These are phyloP conservation scores for Clonostachys rhizophaga DNA, from an alignment of 2,329 filamentous ascomycete genomes.

Conservation along the genomic window DNA sequence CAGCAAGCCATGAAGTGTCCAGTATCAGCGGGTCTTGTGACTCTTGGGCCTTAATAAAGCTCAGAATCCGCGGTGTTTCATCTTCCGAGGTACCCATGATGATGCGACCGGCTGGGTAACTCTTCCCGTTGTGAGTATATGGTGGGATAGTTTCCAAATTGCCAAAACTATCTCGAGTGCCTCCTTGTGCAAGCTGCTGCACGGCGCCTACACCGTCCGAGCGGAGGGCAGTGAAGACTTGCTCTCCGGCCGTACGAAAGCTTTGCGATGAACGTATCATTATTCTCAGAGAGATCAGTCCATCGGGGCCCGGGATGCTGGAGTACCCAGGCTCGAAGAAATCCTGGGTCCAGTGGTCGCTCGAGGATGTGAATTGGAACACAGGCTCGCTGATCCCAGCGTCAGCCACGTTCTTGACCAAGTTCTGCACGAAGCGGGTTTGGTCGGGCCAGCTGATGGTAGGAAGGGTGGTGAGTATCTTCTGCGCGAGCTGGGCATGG, in stretches of 20 bases:
- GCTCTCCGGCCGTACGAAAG: conserved; percentile 15
- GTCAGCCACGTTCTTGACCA: conserved; percentile 5
- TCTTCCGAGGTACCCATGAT: conserved; percentile 9
- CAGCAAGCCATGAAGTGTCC: conserved; percentile 15
- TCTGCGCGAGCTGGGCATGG: conserved; percentile 19
- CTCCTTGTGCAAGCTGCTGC: conserved; percentile 11
- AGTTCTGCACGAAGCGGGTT: conserved; percentile 9
- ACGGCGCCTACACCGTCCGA: conserved; percentile 20
- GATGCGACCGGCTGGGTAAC: conserved; percentile 11
- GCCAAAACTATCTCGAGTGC: conserved; percentile 13
- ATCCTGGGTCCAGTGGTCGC: conserved; percentile 31
- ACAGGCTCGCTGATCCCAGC: conserved; percentile 11
- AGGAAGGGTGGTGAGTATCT: conserved; percentile 14
- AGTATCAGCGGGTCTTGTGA: conserved; percentile 25
- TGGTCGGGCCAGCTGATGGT: conserved; percentile 2
- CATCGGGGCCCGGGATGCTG: conserved; percentile 28
- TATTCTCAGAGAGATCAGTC: conserved; percentile 21
- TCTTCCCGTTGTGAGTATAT: conserved; percentile 9
- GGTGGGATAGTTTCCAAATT: conserved; percentile 33
- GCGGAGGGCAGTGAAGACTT: conserved; percentile 23
- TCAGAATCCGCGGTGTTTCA: conserved; percentile 11
- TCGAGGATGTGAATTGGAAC: conserved; percentile 10
- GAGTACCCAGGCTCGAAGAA: conserved; percentile 29
- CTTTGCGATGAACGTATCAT: conserved; percentile 22
- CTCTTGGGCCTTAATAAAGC: conserved; percentile 23